phyloP scores from a whole-genome alignment of 2,329 filamentous ascomycete genomes.

The Claviceps paspali region DNA sequence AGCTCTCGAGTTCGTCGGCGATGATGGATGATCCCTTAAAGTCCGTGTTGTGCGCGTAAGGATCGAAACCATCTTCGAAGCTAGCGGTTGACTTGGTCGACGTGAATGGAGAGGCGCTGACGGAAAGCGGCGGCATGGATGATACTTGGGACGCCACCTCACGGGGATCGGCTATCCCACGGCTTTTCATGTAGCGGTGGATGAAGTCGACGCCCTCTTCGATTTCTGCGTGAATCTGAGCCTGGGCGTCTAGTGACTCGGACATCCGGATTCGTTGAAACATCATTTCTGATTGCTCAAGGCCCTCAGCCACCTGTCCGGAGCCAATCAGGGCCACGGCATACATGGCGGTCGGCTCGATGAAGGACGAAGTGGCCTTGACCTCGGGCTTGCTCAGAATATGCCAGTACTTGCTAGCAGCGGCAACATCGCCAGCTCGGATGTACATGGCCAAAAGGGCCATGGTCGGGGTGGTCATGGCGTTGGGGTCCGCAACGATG shows the following conservation, averaged over 20 bases:
- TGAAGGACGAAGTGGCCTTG: slow-evolving; percentile 47
- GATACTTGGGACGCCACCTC: slow-evolving; percentile 32
- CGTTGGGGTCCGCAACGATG: slow-evolving; percentile 35
- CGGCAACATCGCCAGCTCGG: slow-evolving; percentile 62
- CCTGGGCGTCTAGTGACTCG: slow-evolving; percentile 27
- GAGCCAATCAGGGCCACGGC: slow-evolving; percentile 75
- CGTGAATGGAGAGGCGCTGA: slow-evolving; percentile 31
- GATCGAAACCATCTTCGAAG: slow-evolving; percentile 75
- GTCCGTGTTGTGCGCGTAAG: slow-evolving; percentile 79
- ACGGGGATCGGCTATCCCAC: slow-evolving; percentile 39
- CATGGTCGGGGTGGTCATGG: slow-evolving; percentile 46
- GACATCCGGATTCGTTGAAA: slow-evolving; percentile 65
- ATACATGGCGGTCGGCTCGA: slow-evolving; percentile 86
- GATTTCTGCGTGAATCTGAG: slow-evolving; percentile 59
- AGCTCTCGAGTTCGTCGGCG: slow-evolving; percentile 74
- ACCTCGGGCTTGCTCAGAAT: slow-evolving; percentile 49
- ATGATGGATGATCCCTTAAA: slow-evolving; percentile 87
- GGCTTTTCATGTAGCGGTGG: slow-evolving; percentile 40
- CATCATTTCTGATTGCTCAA: slow-evolving; percentile 70
- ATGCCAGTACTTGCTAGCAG: slow-evolving; percentile 69
- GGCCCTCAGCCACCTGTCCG: slow-evolving; percentile 67
- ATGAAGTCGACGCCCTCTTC: slow-evolving; percentile 71
- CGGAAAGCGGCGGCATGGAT: slow-evolving; percentile 27
- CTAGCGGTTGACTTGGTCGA: slow-evolving; percentile 42
- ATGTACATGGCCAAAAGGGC: slow-evolving; percentile 79